Percentiles rank a stretch among this genome's conserved stretches.
phyloP scores from a whole-genome alignment of 495 filamentous ascomycete genomes.

The Penicillium flavigenum region DNA sequence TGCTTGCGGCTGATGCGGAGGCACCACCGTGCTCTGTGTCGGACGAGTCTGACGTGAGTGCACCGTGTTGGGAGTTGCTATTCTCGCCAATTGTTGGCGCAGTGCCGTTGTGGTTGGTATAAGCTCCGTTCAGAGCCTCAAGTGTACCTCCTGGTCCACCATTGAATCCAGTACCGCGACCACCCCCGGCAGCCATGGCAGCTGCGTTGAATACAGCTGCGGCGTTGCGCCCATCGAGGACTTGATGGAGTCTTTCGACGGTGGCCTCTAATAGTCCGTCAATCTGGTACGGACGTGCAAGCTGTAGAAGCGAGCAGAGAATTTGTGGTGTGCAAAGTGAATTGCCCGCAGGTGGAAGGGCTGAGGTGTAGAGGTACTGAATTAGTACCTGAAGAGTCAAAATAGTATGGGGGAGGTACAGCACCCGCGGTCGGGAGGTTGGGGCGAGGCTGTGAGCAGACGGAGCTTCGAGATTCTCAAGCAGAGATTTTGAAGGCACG shows the following conservation, averaged over 20 bases:
- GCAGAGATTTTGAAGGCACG: slow-evolving; percentile 46
- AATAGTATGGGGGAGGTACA: slow-evolving; percentile 91
- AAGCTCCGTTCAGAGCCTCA: slow-evolving; percentile 43
- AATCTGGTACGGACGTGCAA: slow-evolving; percentile 88
- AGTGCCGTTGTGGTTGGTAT: slow-evolving; percentile 27
- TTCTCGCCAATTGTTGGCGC: slow-evolving; percentile 20
- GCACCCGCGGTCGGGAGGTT: slow-evolving; percentile 71
- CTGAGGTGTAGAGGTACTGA: slow-evolving; percentile 89
- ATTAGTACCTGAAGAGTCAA: slow-evolving; percentile 84
- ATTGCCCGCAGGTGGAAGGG: slow-evolving; percentile 70
- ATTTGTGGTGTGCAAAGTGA: slow-evolving; percentile 92
- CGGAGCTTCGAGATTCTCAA: slow-evolving; percentile 46
- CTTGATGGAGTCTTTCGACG: slow-evolving; percentile 85
- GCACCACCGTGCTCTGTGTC: slow-evolving; percentile 45
- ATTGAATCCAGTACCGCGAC: slow-evolving; percentile 61
- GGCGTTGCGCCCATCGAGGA: slow-evolving; percentile 88
- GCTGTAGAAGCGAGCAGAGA: slow-evolving; percentile 89
- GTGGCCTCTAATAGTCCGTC: slow-evolving; percentile 89
- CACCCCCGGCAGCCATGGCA: slow-evolving; percentile 95
- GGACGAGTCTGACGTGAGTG: slow-evolving; percentile 44
- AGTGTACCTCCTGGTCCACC: slow-evolving; percentile 46
- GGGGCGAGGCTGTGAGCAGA: slow-evolving; percentile 60
- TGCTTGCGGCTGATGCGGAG: slow-evolving; percentile 37
- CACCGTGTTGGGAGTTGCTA: slow-evolving; percentile 31
- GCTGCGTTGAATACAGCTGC: slow-evolving; percentile 98